Base-by-base conservation (phyloP, 768 basidiomycete species). In the Asterophora parasitica region DNA sequence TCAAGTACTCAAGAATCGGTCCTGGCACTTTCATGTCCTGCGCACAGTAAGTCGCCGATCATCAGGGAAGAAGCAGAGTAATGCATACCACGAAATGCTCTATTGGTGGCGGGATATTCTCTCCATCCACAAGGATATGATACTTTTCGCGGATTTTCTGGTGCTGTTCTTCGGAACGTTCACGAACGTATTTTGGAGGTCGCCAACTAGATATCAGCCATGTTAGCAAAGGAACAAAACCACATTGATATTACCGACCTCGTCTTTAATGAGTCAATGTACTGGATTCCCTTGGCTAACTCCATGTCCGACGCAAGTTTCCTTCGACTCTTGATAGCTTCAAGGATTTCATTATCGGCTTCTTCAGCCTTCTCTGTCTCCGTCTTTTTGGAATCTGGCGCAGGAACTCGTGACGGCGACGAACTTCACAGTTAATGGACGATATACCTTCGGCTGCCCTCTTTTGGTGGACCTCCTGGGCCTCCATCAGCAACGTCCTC, bases 21-120 rank as follows among this genome's bases (percentile, higher is more conserved):
- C 78, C 78, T 6, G 95, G 96, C n/a, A 99, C 84, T 74, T 97
- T 98, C 96, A 99, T 99, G 62, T 98, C 95, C 88, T 94, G 16
- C 50, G 7, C 17, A 46, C 15, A 38, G 31, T 34, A 30, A 6
- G 30, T 23, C n/a, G 34, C 35, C 15, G 3, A 33, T 27, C 3
- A 27, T 15, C 27, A 12, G 0, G 5, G 4, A 69, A 49, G 27
- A 10, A 9, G 45, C 11, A 32, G 30, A 41, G 28, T 38, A 33
- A 26, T 41, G 48, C 64, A 44, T 63, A 91, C 91, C 27, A 74
- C 75, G 67, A 98, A 98, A 53, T 85, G 81, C 50, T 88, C 84
- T 43, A 97, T 95, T 0, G 96, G 92, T 7, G 92, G 92, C 1
- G 96, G 95, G 26, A 98, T 74, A 59, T 92, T 81, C 50, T 96